Base-by-base conservation (phyloP, 805 yeast species). In the Candida pseudofarinosa region DNA sequence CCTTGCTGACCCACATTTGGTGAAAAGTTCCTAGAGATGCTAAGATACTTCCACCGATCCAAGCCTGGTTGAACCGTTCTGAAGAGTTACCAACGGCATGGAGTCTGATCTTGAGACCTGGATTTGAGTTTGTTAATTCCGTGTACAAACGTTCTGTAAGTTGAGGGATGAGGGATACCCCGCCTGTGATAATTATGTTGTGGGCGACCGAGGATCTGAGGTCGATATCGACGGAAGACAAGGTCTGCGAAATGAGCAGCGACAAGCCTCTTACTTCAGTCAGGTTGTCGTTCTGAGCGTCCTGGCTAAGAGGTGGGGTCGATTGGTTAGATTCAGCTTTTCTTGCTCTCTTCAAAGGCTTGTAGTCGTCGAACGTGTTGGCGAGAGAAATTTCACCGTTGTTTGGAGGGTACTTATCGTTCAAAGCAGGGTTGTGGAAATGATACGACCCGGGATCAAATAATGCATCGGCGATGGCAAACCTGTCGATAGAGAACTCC, bases 1-100 rank as follows among this genome's bases (percentile, higher is more conserved):
- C 79, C 56, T 81, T 83, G 34, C 90, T 85, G 2, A 90, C 96
- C 97, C 97, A 90, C 66, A 86, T 69, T 63, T 90, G 97, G 62
- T 90, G 97, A 73, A 90, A 90, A 2, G 96, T 87, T 28, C 97
- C 97, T 53, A 90, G 73, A 40, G 93, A 83, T 4, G 95, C 81
- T 43, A 90, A 68, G 32, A 90, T 89, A 50, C 91, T 83, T 5
- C 96, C 97, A 36, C 97, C 97, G 39, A 90, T 77, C 96, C 97
- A 90, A 5, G 91, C 73, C 46, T 88, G 85, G 57, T 78, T 84
- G 50, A 80, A 78, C 57, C 97, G 77, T 63, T 90, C 97, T 43
- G 74, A 73, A 3, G 83, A 62, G 55, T 81, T 82, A 35, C 97
- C 97, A 4, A 84, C 79, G 2, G 95, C 83, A 52, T 88, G 85